Base-by-base conservation (phyloP, 2,329 filamentous ascomycete genomes). In the Penicillium frequentans region DNA sequence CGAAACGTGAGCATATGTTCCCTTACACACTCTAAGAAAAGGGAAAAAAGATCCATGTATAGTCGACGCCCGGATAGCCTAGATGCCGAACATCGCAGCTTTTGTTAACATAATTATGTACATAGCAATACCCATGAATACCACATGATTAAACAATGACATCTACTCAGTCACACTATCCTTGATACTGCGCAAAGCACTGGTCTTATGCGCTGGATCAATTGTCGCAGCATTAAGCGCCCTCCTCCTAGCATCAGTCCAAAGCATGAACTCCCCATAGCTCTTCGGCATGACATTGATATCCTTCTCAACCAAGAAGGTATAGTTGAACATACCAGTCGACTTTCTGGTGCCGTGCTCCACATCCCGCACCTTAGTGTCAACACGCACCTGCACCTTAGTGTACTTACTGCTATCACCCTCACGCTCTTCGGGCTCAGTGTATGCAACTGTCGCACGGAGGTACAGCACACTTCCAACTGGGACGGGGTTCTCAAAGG, bases 251-350 rank as follows among this genome's bases (percentile, higher is more conserved):
- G 85, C 84, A 75, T 87, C 85, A 16, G 86, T 78, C 70, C 86
- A 88, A 70, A 85, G 79, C 85, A 87, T 87, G 61, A 85, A 86
- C 63, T 87, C 85, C 1, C 80, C 79, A 64, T 87, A 88, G 13
- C 79, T 83, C 68, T 81, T 77, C 4, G 88, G 88, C 77, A 90
- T 84, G 21, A 90, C 84, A 65, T 85, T 82, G 46, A 90, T 79
- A 64, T 87, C 82, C 66, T 81, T 84, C 54, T 86, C 82, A 2
- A 90, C 86, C 53, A 82, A 79, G 68, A 90, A 90, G 0, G 88
- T 90, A 69, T 91, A 91, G 65, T 90, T 89, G 76, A 91, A 91
- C 65, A 89, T 86, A 5, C 89, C 89, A 0, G 88, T 90, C 3
- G 86, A 83, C 67, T 85, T 87, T 24, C 85, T 84, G 49, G 81